Conservation (phyloP, 106 monocot species). For the Hemerocallis citrina region DNA sequence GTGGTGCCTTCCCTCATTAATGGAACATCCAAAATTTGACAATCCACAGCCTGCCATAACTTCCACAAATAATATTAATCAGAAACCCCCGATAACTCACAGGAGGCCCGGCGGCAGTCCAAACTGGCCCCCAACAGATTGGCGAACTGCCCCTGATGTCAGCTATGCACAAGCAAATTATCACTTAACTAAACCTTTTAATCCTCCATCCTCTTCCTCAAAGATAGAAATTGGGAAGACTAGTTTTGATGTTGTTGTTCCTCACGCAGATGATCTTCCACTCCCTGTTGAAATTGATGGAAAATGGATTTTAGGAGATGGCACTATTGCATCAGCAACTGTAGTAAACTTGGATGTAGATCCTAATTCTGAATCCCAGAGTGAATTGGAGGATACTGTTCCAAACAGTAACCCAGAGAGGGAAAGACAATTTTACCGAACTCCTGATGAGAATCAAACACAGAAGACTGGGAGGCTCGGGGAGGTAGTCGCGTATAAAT, state of each 20-base stretch:
- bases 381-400: background rate
- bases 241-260: background rate
- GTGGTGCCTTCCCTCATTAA: conserved; percentile 50
- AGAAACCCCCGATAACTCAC: conserved; percentile 2
- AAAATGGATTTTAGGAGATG: conserved; percentile 41
- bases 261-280: conserved; percentile 20
- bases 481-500: conserved; percentile 59
- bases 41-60: background rate
- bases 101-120: conserved; percentile 28
- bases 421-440: conserved; percentile 9
- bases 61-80: conserved; percentile 4
- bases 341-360: background rate
- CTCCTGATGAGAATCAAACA: conserved; percentile 19
- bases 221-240: background rate
- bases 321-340: background rate
- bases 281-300: conserved; percentile 26
- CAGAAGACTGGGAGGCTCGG: conserved; percentile 58
- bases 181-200: conserved; percentile 1
- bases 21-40: background rate
- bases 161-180: conserved; percentile 11
- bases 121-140: conserved; percentile 64
- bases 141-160: conserved; percentile 59
- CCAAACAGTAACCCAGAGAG: background rate
- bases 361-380: background rate
- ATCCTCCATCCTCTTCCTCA: conserved; percentile 2